Percentiles rank a stretch among this genome's conserved stretches.
Evolutionary conservation across 2,329 filamentous ascomycete genomes (phyloP).

Genomic region (Fusarium transvaalense): DNA sequence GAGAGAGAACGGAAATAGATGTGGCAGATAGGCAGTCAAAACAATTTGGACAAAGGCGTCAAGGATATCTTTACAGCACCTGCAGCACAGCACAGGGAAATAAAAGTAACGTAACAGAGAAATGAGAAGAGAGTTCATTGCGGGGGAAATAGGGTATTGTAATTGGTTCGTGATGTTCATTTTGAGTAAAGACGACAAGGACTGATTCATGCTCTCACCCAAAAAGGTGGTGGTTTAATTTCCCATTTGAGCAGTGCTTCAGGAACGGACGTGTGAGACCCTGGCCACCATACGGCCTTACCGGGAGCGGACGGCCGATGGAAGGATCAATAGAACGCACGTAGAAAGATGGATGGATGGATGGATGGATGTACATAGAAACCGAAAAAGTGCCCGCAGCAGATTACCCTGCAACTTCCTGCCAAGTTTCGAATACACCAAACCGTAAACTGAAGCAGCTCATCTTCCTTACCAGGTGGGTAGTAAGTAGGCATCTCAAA

Average conservation of each 20-base stretch:
- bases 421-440: slow-evolving; percentile 33
- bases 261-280: slow-evolving; percentile 36
- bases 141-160: slow-evolving; percentile 31
- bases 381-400: slow-evolving; percentile 31
- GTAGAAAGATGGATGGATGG: slow-evolving; percentile 25
- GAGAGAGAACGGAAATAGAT: slow-evolving; percentile 31
- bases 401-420: slow-evolving; percentile 34
- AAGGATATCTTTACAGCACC: background rate
- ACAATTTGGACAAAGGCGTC: slow-evolving; percentile 24
- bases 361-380: slow-evolving; percentile 9
- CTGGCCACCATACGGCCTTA: slow-evolving; percentile 44
- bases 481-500: slow-evolving; percentile 28
- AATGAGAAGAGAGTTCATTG: slow-evolving; percentile 36
- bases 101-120: slow-evolving; percentile 35
- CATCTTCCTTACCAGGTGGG: slow-evolving; percentile 5
- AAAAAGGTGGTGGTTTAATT: slow-evolving; percentile 43
- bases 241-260: slow-evolving; percentile 43
- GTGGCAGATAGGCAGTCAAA: slow-evolving; percentile 24
- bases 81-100: background rate
- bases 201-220: slow-evolving; percentile 36
- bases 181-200: slow-evolving; percentile 36
- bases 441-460: background rate
- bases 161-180: slow-evolving; percentile 47
- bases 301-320: slow-evolving; percentile 40
- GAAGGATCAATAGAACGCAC: slow-evolving; percentile 46